phyloP scores from a whole-genome alignment of 495 filamentous ascomycete genomes.

The Talaromyces thailandensis region DNA sequence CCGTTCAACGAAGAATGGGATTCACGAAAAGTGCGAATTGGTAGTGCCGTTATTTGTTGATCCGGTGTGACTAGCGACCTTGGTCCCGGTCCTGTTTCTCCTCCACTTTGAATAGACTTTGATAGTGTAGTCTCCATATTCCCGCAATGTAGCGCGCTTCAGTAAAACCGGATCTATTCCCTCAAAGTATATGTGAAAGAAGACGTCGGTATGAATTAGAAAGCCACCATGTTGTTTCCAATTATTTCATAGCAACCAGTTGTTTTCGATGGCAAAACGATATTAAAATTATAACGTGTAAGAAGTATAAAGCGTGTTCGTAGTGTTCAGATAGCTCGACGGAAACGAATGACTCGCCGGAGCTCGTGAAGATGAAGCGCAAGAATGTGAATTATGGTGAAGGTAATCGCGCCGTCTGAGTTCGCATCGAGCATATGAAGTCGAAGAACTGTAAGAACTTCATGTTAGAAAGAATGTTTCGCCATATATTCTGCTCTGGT shows the following conservation, averaged over 20 bases:
- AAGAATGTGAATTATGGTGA: background rate
- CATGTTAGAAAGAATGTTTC: background rate
- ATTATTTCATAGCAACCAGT: background rate
- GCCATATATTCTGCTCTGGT: background rate
- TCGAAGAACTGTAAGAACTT: background rate
- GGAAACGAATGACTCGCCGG: background rate
- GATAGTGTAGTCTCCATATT: slow-evolving; percentile 8
- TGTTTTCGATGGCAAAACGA: background rate
- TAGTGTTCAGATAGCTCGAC: background rate
- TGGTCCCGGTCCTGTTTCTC: background rate
- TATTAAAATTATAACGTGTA: background rate
- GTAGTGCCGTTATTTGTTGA: slow-evolving; percentile 3
- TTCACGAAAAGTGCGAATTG: slow-evolving; percentile 1
- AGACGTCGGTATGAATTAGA: background rate
- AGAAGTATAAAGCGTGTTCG: background rate
- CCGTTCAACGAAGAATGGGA: background rate
- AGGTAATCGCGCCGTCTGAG: background rate
- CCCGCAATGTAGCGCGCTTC: background rate
- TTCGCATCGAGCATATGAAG: background rate
- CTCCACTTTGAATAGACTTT: slow-evolving; percentile 3
- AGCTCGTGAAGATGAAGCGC: background rate
- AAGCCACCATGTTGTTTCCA: background rate
- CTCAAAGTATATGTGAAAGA: background rate
- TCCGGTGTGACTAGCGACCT: background rate
- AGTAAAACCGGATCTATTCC: background rate